phyloP scores from a whole-genome alignment of 2,329 filamentous ascomycete genomes.

The Shiraia sp. region DNA sequence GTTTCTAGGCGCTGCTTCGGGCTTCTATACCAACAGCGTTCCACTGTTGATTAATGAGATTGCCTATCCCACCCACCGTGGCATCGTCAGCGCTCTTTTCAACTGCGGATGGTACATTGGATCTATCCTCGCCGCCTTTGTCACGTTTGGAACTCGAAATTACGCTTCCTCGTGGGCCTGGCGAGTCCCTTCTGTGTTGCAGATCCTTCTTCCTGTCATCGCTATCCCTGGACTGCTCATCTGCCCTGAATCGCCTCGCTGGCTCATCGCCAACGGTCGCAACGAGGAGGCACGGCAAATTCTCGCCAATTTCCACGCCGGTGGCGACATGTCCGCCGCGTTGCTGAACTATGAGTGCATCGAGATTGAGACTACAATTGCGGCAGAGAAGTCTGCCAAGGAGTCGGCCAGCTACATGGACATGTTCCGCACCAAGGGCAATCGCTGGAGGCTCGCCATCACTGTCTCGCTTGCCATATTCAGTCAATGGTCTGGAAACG shows the following conservation, averaged over 20 bases:
- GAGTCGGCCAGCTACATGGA: slow-evolving; percentile 8
- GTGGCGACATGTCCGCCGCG: slow-evolving; percentile 21
- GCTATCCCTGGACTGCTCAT: slow-evolving; percentile 49
- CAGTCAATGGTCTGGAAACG: slow-evolving; percentile 46
- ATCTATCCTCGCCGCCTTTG: slow-evolving; percentile 40
- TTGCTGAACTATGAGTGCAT: slow-evolving; percentile 13
- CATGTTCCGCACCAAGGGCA: slow-evolving; percentile 32
- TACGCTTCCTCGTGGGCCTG: slow-evolving; percentile 46
- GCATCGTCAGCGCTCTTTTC: slow-evolving; percentile 39
- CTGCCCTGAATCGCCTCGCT: slow-evolving; percentile 46
- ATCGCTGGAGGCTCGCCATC: slow-evolving; percentile 46
- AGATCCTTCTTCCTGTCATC: slow-evolving; percentile 18
- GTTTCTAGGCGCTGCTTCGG: slow-evolving; percentile 43
- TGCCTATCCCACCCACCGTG: slow-evolving; percentile 47
- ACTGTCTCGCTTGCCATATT: slow-evolving; percentile 40
- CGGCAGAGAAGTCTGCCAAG: slow-evolving; percentile 15
- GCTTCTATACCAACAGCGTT: slow-evolving; percentile 36
- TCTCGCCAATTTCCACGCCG: slow-evolving; percentile 11
- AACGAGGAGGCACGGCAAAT: slow-evolving; percentile 39
- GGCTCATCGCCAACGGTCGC: slow-evolving; percentile 52
- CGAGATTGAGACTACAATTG: slow-evolving; percentile 11
- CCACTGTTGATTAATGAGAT: slow-evolving; percentile 49
- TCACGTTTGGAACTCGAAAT: slow-evolving; percentile 52
- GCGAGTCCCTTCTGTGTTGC: slow-evolving; percentile 51
- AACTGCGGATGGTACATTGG: slow-evolving; percentile 50